Evolutionary conservation across 2,329 filamentous ascomycete species (phyloP).

Genomic region (Calonectria pseudoreteaudii): DNA sequence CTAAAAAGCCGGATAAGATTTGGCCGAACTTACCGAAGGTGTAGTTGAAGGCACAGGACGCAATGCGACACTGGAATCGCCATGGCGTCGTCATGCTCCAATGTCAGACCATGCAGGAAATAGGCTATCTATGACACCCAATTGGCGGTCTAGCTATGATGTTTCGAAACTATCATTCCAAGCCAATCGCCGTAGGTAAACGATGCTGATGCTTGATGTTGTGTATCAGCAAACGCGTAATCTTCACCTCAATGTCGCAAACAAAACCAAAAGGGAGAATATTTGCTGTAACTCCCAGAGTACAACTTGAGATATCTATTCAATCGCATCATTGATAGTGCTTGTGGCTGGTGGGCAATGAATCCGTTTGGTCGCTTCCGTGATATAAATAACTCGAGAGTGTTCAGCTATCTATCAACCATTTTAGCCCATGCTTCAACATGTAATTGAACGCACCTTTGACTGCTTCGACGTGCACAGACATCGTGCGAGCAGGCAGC

Average conservation of each 20-base stretch:
- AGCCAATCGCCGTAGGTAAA: background rate
- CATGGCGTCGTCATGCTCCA: background rate
- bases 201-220: background rate
- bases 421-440: background rate
- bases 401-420: background rate
- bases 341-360: background rate
- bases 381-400: background rate
- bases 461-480: background rate
- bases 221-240: background rate
- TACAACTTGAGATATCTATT: background rate
- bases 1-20: background rate
- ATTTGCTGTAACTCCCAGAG: background rate
- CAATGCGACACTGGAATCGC: background rate
- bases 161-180: background rate
- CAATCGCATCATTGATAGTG: background rate
- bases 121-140: background rate
- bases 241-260: background rate
- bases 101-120: background rate
- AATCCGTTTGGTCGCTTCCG: background rate
- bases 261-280: background rate
- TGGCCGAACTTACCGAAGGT: background rate
- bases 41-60: background rate
- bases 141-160: background rate
- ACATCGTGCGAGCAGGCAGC: too few relatives aligned
- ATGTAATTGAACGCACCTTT: background rate